A percentile compares a stretch with the other conserved stretches of the same genome.
phyloP scores from a whole-genome alignment of 2,329 filamentous ascomycete species.

The Cladophialophora chaetospira region DNA sequence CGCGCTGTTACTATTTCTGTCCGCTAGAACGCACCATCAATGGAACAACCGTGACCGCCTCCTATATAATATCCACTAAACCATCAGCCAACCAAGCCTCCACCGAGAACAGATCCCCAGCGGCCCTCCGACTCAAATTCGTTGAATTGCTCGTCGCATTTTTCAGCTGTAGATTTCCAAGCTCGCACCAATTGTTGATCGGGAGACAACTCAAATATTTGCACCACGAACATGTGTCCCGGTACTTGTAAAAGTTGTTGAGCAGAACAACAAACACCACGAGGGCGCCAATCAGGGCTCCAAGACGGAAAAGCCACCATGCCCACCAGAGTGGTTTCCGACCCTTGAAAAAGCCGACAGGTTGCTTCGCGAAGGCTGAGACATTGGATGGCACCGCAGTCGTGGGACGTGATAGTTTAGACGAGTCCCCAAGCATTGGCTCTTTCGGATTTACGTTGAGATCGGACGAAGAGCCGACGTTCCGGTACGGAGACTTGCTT shows the following conservation, averaged over 20 bases:
- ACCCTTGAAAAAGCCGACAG: conserved; percentile 80
- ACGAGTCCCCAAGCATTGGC: conserved; percentile 8
- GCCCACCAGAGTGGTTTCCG: conserved; percentile 94
- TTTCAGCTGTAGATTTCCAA: conserved; percentile 37
- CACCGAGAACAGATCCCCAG: conserved; percentile 3
- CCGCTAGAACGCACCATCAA: too few relatives aligned
- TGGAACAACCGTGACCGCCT: too few relatives aligned
- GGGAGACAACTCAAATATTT: conserved; percentile 87
- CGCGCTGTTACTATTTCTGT: too few relatives aligned
- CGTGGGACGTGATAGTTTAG: conserved; percentile 25
- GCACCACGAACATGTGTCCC: conserved; percentile 82
- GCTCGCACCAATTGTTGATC: conserved; percentile 49
- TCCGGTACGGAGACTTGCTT: conserved; percentile 21
- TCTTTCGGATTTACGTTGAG: conserved; percentile 21
- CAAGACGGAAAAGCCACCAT: conserved; percentile 89
- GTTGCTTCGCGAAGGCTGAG: conserved; percentile 50
- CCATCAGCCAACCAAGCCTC: too few relatives aligned
- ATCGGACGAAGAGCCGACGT: conserved; percentile 28
- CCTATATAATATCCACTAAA: too few relatives aligned
- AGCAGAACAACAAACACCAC: conserved; percentile 84
- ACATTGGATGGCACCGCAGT: conserved; percentile 58
- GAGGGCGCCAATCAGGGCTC: conserved; percentile 74
- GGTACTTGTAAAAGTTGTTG: conserved; percentile 85
- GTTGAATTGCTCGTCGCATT: conserved; percentile 29
- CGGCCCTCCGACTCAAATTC: conserved; percentile 1